Base-by-base conservation (phyloP, 1,284 basidiomycete genomes). In the Coniferiporia sulphurascens region DNA sequence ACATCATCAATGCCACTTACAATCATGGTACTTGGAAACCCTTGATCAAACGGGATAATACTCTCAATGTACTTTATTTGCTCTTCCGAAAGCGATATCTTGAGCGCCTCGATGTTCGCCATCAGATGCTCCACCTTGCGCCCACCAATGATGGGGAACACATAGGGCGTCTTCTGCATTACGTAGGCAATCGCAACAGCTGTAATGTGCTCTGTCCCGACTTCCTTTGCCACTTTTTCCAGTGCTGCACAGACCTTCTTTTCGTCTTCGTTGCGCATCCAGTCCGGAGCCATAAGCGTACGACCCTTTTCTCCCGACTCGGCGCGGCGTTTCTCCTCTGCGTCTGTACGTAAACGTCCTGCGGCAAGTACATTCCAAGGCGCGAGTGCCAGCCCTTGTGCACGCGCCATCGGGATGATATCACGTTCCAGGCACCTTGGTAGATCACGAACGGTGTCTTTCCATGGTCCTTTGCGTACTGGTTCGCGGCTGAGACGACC, bases 371-470 rank as follows among this genome's bases (percentile, higher is more conserved):
- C 68, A 34, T 66, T 67, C 69, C 70, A 73, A 0, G 72, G 70
- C 10, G 66, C 67, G 6, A 72, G 59, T 5, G 59, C 59, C 15
- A 59, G 48, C 0, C 68, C 59, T 35, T 53, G 41, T 13, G 59
- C n/a, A 49, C 58, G 49, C n/a, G 59, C 67, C 70, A 73, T 72
- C 13, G 71, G 72, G 22, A 73, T 66, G 60, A 73, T 71, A 15
- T 74, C 72, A 4, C 70, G 62, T 66, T 69, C 71, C 72, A 74
- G 21, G 61, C 61, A 32, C 73, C 73, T 63, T 74, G 70, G 34
- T 65, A 74, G 44, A 73, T 64, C 36, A 67, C 63, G 56, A 74
- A 74, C 21, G 66, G 72, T 12, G 68, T 65, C 54, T 71, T 59
- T 41, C 69, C 71, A 58, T 73, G 64, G 8, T 68, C 69, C 5